A percentile compares a stretch with the other conserved stretches of the same genome.
Evolutionary conservation across 192 early-diverging fungal species (phyloP).

Genomic region (Chytriomyces confervae): DNA sequence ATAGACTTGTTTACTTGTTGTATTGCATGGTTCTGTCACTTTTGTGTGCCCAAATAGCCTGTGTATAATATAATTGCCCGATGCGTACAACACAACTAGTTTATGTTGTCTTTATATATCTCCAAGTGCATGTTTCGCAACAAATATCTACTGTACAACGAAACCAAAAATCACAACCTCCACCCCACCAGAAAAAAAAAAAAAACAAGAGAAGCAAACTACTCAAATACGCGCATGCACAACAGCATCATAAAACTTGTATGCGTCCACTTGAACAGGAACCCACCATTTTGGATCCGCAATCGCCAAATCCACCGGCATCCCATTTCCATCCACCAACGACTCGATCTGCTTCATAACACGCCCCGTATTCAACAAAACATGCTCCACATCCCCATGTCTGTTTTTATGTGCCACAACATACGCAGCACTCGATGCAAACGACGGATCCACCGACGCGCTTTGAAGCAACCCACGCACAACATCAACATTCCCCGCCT

Average conservation of each 20-base stretch:
- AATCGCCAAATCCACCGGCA: constrained; percentile 23
- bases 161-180: too few species aligned
- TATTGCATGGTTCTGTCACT: too few species aligned
- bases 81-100: too few species aligned
- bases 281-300: constrained; percentile 20
- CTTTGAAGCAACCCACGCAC: not conserved
- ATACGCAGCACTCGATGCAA: constrained; percentile 20
- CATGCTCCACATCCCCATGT: not conserved
- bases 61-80: too few species aligned
- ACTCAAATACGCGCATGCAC: not conserved
- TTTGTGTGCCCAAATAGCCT: too few species aligned
- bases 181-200: too few species aligned
- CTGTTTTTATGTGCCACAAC: not conserved
- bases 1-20: too few species aligned
- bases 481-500: not conserved
- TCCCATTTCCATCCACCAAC: not conserved
- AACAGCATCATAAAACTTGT: constrained; percentile 13
- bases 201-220: too few species aligned
- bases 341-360: not conserved
- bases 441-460: not conserved
- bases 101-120: too few species aligned
- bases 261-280: not conserved
- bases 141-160: too few species aligned
- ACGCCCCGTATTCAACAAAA: not conserved
- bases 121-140: too few species aligned